phyloP scores from a whole-genome alignment of 805 yeast genomes.

The Metschnikowia cubensis region DNA sequence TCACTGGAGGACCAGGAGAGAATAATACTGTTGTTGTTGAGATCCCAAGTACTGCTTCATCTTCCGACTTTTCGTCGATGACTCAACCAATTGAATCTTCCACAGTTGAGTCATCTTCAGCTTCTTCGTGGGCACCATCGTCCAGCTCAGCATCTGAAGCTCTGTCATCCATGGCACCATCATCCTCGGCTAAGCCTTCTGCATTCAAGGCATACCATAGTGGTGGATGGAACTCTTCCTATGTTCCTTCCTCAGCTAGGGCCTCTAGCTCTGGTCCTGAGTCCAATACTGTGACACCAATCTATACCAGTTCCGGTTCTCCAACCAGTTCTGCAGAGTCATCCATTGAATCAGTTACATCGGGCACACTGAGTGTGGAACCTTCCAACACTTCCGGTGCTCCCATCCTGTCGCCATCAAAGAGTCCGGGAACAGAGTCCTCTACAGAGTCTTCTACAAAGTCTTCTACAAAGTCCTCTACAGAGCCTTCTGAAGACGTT shows the following conservation, averaged over 20 bases:
- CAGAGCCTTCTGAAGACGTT: neutral
- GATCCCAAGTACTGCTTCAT: too few species aligned
- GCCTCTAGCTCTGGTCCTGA: neutral
- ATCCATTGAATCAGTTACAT: neutral
- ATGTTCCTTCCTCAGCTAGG: neutral
- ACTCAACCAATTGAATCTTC: neutral
- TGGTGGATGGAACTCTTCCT: constrained; percentile 1
- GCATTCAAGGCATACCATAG: neutral
- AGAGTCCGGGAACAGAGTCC: neutral
- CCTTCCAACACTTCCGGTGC: neutral
- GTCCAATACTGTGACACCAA: neutral
- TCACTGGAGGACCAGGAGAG: too few species aligned
- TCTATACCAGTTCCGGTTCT: too few species aligned
- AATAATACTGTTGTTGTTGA: too few species aligned
- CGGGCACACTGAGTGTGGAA: neutral
- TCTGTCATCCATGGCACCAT: neutral
- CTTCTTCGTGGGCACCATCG: neutral
- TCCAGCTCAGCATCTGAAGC: neutral
- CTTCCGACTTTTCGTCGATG: too few species aligned
- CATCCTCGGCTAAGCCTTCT: neutral
- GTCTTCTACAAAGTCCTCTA: too few species aligned
- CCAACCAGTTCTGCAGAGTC: neutral
- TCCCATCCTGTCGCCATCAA: too few species aligned
- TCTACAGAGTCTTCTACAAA: neutral
- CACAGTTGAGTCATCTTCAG: neutral